Evolutionary conservation across 805 yeast species (phyloP).

Genomic region (Candida orba): DNA sequence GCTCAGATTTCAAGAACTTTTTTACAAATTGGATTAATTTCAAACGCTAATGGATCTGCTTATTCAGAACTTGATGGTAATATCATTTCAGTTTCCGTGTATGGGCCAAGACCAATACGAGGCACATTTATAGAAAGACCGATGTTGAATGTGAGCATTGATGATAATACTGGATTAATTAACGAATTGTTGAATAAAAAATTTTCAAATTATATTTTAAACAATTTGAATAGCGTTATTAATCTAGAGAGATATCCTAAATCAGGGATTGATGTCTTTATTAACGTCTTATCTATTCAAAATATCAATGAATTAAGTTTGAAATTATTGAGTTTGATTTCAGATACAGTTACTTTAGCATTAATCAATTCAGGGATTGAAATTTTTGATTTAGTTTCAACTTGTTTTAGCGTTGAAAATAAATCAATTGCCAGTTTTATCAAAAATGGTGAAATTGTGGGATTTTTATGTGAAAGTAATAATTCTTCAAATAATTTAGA

Average conservation of each 20-base stretch:
- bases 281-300: constrained; percentile 50
- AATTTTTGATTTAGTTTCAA: constrained; percentile 65
- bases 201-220: constrained; percentile 34
- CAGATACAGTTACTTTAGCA: constrained; percentile 54
- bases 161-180: constrained; percentile 27
- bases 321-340: constrained; percentile 30
- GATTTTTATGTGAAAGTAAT: constrained; percentile 45
- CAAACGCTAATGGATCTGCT: constrained; percentile 77
- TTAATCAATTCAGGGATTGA: constrained; percentile 83
- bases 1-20: constrained; percentile 33
- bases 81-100: constrained; percentile 54
- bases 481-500: constrained; percentile 4
- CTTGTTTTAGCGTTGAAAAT: constrained; percentile 41
- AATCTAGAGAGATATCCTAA: constrained; percentile 74
- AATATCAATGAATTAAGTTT: constrained; percentile 25
- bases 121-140: constrained; percentile 67
- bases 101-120: constrained; percentile 84
- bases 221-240: constrained; percentile 31
- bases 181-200: constrained; percentile 34
- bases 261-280: constrained; percentile 74
- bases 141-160: constrained; percentile 46
- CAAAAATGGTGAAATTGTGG: constrained; percentile 53
- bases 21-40: constrained; percentile 55
- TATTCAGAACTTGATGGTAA: constrained; percentile 55
- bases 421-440: constrained; percentile 44